These are phyloP conservation scores for Sphaceloma murrayae DNA, from an alignment of 2,329 filamentous ascomycete species.

Conservation along the genomic window DNA sequence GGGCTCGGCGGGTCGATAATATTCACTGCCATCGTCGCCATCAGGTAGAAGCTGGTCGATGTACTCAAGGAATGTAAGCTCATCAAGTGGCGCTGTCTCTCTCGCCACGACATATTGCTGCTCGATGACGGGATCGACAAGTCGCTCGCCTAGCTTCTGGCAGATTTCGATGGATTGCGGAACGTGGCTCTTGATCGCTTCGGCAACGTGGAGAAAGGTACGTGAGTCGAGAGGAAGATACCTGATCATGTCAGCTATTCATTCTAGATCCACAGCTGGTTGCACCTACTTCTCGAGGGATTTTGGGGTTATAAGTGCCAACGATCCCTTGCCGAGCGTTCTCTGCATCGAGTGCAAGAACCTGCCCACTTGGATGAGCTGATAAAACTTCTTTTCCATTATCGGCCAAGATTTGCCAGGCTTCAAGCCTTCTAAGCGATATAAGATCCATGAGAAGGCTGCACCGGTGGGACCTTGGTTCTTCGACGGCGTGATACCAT, in stretches of 20 bases:
- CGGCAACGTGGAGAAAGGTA: conserved; percentile 4
- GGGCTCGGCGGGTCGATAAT: background rate
- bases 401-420: background rate
- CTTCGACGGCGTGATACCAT: conserved; percentile 1
- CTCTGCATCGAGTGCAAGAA: conserved; percentile 5
- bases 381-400: conserved; percentile 4
- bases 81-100: background rate
- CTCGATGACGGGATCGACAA: conserved; percentile 7
- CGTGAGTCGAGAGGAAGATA: conserved; percentile 8
- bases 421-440: conserved; percentile 2
- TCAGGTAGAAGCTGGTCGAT: conserved; percentile 3
- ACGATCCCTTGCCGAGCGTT: conserved; percentile 1
- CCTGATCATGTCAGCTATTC: background rate
- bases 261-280: background rate
- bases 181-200: conserved; percentile 6
- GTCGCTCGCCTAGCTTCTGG: conserved; percentile 2
- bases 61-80: conserved; percentile 5
- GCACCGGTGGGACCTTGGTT: conserved; percentile 9
- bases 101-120: conserved; percentile 4
- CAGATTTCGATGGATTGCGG: conserved; percentile 1
- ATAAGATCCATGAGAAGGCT: conserved; percentile 9
- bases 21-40: background rate
- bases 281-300: conserved; percentile 8
- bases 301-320: conserved; percentile 1
- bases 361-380: conserved; percentile 6